A percentile compares a stretch with the other conserved stretches of the same genome.
phyloP scores from a whole-genome alignment of 805 yeast genomes.

The Hanseniaspora occidentalis region DNA sequence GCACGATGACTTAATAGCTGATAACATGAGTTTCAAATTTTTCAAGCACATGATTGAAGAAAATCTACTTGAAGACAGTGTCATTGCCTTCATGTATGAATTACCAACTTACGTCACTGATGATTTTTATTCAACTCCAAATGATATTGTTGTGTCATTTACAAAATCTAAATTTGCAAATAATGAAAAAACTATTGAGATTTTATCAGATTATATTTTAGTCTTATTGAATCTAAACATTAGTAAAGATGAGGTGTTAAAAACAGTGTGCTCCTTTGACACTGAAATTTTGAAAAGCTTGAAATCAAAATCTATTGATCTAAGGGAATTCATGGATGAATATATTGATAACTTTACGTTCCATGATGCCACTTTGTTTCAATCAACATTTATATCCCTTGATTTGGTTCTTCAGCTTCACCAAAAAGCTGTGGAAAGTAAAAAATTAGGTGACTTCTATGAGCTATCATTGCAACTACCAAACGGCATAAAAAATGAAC shows the following conservation, averaged over 20 bases:
- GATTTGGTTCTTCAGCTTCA: background rate
- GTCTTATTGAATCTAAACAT: constrained; percentile 3
- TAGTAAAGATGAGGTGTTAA: constrained; percentile 5
- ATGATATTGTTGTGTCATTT: constrained; percentile 23
- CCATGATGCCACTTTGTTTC: background rate
- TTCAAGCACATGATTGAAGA: constrained; percentile 18
- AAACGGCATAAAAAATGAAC: background rate
- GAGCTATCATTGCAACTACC: background rate
- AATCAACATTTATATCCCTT: background rate
- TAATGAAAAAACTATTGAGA: constrained; percentile 14
- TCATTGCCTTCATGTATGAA: constrained; percentile 24
- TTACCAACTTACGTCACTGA: constrained; percentile 25
- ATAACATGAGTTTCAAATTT: constrained; percentile 16
- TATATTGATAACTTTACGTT: background rate
- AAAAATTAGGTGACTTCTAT: background rate
- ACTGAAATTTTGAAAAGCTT: background rate
- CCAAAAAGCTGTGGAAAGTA: background rate
- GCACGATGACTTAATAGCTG: constrained; percentile 13
- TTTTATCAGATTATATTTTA: constrained; percentile 22
- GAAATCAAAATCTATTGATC: background rate
- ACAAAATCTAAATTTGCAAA: constrained; percentile 18
- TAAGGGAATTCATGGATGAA: background rate
- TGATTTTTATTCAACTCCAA: constrained; percentile 20
- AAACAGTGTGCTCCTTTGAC: background rate
- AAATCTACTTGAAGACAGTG: constrained; percentile 15